Evolutionary conservation across 2,329 filamentous ascomycete species (phyloP).

Genomic region (Lachnellula cervina): DNA sequence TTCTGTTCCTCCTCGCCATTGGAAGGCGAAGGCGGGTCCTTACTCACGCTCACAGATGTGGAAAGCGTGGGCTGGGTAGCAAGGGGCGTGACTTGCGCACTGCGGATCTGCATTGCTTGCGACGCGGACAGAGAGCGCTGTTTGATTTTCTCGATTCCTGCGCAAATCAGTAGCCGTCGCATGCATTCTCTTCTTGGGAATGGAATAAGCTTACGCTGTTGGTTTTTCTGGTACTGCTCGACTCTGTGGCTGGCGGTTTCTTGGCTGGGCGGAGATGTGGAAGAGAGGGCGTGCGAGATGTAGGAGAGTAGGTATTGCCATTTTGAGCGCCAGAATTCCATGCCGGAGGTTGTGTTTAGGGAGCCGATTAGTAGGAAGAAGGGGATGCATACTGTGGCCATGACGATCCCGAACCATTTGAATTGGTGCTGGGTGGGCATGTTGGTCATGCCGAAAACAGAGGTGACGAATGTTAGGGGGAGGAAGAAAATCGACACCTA

Average conservation of each 20-base stretch:
- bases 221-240: not conserved
- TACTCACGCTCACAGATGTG: not conserved
- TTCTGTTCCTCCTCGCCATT: no score
- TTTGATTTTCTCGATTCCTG: not conserved
- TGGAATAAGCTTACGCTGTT: not conserved
- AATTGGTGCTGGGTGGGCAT: slow-evolving; percentile 39
- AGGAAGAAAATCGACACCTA: slow-evolving; percentile 49
- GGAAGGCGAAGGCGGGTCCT: not conserved
- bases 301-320: slow-evolving; percentile 13
- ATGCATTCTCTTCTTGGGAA: not conserved
- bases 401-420: slow-evolving; percentile 39
- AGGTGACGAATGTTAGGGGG: slow-evolving; percentile 57
- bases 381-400: slow-evolving; percentile 39
- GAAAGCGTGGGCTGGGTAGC: not conserved
- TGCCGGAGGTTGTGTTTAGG: slow-evolving; percentile 36
- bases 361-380: slow-evolving; percentile 45
- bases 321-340: slow-evolving; percentile 26
- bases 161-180: not conserved
- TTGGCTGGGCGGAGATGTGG: not conserved
- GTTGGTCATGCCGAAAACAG: slow-evolving; percentile 51
- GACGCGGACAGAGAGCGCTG: not conserved
- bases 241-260: no score
- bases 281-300: not conserved
- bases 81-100: not conserved
- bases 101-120: not conserved